A percentile compares a stretch with the other conserved stretches of the same genome.
Evolutionary conservation across 176 grass and related monocot genomes (phyloP).

Genomic region (Phoenix roebelenii): DNA sequence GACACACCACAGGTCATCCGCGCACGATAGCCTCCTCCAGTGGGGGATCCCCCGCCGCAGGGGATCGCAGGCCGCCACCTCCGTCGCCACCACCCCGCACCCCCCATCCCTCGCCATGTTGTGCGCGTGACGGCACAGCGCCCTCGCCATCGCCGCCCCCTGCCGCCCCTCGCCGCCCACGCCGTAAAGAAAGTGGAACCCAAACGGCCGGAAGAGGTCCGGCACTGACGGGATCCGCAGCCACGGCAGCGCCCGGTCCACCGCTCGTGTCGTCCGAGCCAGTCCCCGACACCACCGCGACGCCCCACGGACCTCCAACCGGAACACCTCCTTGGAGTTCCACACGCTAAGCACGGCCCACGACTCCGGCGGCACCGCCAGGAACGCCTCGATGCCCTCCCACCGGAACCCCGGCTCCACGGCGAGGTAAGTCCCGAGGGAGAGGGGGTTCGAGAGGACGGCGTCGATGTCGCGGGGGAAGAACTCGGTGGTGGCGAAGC

Average conservation of each 20-base stretch:
- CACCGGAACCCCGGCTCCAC: neutral
- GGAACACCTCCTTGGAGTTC: conserved; percentile 61
- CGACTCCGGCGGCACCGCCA: conserved; percentile 21
- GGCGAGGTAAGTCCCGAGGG: conserved; percentile 60
- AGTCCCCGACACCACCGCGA: conserved; percentile 17
- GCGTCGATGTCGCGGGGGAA: conserved; percentile 68
- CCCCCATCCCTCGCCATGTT: conserved; percentile 29
- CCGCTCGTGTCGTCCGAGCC: conserved; percentile 25
- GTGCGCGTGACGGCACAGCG: conserved; percentile 45
- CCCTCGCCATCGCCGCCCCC: conserved; percentile 17
- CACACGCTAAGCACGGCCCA: conserved; percentile 76
- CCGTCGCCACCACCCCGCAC: conserved; percentile 35
- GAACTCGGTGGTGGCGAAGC: conserved; percentile 48
- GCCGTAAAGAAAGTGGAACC: conserved; percentile 59
- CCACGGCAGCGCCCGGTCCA: conserved; percentile 41
- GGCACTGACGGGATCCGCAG: conserved; percentile 51
- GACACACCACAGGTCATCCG: conserved; percentile 84
- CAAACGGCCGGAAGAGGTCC: conserved; percentile 53
- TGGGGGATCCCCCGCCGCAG: conserved; percentile 37
- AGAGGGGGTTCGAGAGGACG: conserved; percentile 45
- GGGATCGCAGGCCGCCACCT: conserved; percentile 40
- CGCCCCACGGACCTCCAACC: conserved; percentile 45
- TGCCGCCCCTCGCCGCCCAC: conserved; percentile 17
- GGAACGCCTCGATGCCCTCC: conserved; percentile 10
- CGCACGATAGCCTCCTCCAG: conserved; percentile 42